phyloP scores from a whole-genome alignment of 1,284 basidiomycete species.

The Flammula alnicola region DNA sequence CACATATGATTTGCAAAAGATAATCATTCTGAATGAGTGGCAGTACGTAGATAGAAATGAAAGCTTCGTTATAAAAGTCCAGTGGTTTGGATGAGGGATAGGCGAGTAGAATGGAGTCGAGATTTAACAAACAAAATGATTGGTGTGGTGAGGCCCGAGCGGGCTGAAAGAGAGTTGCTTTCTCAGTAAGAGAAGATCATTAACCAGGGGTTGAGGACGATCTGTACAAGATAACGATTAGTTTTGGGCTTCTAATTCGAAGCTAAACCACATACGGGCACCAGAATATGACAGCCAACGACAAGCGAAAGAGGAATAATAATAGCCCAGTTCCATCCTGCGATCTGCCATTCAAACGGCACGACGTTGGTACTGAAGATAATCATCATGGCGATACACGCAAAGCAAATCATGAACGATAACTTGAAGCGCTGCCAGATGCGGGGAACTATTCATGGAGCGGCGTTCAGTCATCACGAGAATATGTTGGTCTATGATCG shows the following conservation, averaged over 20 bases:
- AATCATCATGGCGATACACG: slow-evolving; percentile 57
- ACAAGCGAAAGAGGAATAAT: slow-evolving; percentile 69
- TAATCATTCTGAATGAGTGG: background rate
- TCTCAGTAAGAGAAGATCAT: slow-evolving; percentile 79
- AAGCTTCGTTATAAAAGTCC: background rate
- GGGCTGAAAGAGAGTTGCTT: no score
- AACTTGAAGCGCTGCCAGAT: slow-evolving; percentile 79
- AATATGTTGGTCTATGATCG: background rate
- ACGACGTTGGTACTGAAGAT: slow-evolving; percentile 57
- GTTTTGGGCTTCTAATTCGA: slow-evolving; percentile 4
- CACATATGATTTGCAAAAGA: slow-evolving; percentile 1
- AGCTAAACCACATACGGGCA: slow-evolving; percentile 53
- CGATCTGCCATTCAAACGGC: slow-evolving; percentile 68
- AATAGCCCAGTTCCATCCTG: slow-evolving; percentile 64
- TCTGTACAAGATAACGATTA: slow-evolving; percentile 43
- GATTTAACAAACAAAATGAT: no score
- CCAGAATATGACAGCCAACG: slow-evolving; percentile 66
- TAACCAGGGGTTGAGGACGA: slow-evolving; percentile 77
- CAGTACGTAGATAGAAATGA: background rate
- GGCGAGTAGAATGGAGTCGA: no score
- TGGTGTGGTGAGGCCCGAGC: no score
- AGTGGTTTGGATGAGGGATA: no score
- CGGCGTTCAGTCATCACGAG: background rate
- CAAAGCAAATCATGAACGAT: slow-evolving; percentile 61
- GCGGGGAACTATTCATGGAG: slow-evolving; percentile 54